Conservation (phyloP, 345 rosid species). For the Mercurialis annua region DNA sequence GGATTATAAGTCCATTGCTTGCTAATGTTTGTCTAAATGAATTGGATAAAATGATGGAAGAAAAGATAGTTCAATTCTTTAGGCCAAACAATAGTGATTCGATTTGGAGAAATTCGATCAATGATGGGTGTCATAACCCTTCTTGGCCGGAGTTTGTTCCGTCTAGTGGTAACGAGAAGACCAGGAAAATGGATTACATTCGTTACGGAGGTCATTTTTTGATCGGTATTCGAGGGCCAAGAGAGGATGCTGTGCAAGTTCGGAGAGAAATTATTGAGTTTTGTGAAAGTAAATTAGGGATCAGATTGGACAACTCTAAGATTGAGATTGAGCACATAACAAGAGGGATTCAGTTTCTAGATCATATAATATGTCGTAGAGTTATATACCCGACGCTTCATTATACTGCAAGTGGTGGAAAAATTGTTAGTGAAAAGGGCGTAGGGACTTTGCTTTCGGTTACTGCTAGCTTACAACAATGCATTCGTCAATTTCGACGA, state of each 20-base stretch:
- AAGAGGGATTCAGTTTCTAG: constrained; percentile 87
- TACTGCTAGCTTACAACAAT: constrained; percentile 83
- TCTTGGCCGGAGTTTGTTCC: constrained; percentile 99
- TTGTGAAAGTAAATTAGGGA: constrained; percentile 51
- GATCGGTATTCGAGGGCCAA: constrained; percentile 88
- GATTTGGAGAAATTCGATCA: constrained; percentile 78
- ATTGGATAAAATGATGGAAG: constrained; percentile 78
- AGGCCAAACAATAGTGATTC: constrained; percentile 75
- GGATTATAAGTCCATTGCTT: constrained; percentile 88
- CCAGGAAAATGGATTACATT: constrained; percentile 89
- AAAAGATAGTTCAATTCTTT: constrained; percentile 58
- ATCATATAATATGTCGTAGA: constrained; percentile 78
- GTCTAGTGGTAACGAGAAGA: constrained; percentile 78
- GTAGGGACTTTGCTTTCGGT: constrained; percentile 93
- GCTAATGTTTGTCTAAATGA: constrained; percentile 83
- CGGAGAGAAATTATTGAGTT: constrained; percentile 68
- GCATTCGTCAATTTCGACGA: constrained; percentile 68
- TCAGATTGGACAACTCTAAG: constrained; percentile 68
- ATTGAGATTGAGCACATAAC: constrained; percentile 82
- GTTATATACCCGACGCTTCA: constrained; percentile 84
- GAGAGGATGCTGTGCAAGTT: constrained; percentile 75
- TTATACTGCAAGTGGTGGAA: constrained; percentile 76
- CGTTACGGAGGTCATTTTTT: constrained; percentile 85
- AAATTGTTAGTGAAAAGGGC: constrained; percentile 78
- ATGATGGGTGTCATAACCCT: constrained; percentile 92